These are phyloP conservation scores for Trichomonas vaginalis DNA, from an alignment of 208 protist species.

Conservation along the genomic window DNA sequence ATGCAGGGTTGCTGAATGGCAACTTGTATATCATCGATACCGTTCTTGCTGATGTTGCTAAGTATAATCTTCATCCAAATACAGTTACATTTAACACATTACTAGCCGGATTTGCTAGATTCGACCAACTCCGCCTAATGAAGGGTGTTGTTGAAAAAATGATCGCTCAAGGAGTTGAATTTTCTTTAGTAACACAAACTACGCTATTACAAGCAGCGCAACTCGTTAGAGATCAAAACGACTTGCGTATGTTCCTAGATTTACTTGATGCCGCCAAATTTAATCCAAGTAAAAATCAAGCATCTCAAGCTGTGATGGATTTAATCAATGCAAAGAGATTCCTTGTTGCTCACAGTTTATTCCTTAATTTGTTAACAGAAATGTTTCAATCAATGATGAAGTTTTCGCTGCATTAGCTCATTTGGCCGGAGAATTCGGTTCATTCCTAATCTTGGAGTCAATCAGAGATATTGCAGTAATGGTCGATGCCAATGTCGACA, in stretches of 20 bases:
- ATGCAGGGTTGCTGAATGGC: neutral
- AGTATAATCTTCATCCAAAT: neutral
- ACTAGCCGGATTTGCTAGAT: neutral
- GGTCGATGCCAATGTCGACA: neutral
- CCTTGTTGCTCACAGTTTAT: neutral
- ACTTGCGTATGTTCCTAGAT: neutral
- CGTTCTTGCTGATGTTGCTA: neutral
- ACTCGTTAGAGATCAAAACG: neutral
- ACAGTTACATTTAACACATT: constrained; percentile 3
- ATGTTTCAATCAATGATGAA: neutral
- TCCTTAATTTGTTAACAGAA: neutral
- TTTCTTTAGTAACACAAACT: neutral
- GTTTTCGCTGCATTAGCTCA: neutral
- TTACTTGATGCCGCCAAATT: neutral
- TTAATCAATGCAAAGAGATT: neutral
- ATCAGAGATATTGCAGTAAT: neutral
- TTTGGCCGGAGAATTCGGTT: neutral
- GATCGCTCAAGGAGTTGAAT: neutral
- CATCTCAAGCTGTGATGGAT: neutral
- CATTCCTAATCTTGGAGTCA: neutral
- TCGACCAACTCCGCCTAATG: neutral
- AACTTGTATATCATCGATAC: neutral
- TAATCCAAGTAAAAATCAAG: neutral
- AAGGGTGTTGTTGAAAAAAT: neutral
- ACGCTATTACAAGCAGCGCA: neutral